A percentile compares a stretch with the other conserved stretches of the same genome.
Evolutionary conservation across 495 filamentous ascomycete genomes (phyloP).

Genomic region (Aspergillus indologenus): DNA sequence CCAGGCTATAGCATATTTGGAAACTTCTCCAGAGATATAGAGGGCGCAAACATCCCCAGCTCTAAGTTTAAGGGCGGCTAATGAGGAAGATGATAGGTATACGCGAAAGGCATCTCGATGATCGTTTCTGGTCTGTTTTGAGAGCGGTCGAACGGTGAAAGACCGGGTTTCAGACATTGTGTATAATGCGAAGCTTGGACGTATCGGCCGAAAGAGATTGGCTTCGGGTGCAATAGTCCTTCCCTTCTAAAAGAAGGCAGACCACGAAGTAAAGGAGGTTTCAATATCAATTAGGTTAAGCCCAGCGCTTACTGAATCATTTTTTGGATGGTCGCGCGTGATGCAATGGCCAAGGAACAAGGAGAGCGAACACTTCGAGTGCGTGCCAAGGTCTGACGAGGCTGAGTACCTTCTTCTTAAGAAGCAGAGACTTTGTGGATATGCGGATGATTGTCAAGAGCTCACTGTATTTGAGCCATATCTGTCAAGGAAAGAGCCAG

Average conservation of each 20-base stretch:
- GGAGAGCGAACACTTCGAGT: too few species aligned
- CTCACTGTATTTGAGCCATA: too few species aligned
- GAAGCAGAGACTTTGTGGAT: too few species aligned
- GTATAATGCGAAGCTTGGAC: background rate
- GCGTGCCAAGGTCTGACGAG: too few species aligned
- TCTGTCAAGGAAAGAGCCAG: too few species aligned
- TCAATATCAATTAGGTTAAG: too few species aligned
- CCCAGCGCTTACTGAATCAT: too few species aligned
- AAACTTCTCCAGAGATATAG: constrained; percentile 36
- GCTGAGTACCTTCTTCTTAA: too few species aligned
- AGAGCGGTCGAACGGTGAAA: constrained; percentile 54
- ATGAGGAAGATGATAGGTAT: constrained; percentile 61
- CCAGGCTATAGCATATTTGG: constrained; percentile 63
- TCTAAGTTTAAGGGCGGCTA: constrained; percentile 57
- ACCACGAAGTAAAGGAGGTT: background rate
- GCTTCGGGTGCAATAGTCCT: too few species aligned
- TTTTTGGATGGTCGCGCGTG: too few species aligned
- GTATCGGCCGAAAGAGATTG: background rate
- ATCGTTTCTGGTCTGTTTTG: constrained; percentile 50
- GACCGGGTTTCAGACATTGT: constrained; percentile 41
- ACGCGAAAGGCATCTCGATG: constrained; percentile 61
- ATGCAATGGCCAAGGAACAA: too few species aligned
- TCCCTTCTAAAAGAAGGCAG: background rate
- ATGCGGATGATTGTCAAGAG: too few species aligned
- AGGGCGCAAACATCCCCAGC: constrained; percentile 58